Conservation (phyloP, 1,284 basidiomycete species). For the Fomitopsis palustris region DNA sequence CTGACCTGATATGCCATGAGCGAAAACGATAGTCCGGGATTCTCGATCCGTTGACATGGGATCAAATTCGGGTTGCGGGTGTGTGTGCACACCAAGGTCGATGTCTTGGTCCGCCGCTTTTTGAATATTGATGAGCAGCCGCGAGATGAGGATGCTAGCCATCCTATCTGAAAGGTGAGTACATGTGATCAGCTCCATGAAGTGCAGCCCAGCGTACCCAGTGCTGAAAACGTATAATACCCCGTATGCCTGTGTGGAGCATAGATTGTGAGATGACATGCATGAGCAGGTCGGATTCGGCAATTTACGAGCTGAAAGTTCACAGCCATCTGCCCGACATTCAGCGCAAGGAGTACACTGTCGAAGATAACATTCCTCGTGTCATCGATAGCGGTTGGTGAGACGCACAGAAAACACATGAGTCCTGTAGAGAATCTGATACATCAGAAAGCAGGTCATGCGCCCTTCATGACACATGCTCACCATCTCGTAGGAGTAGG, state of each 20-base stretch:
- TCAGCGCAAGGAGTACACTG: background rate
- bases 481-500: background rate
- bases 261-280: background rate
- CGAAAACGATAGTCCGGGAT: too few relatives aligned
- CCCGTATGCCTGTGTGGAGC: background rate
- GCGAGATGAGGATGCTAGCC: background rate
- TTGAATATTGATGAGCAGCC: background rate
- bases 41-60: too few relatives aligned
- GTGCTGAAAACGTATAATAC: background rate
- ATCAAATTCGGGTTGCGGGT: too few relatives aligned
- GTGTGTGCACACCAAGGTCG: too few relatives aligned
- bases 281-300: background rate
- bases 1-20: too few relatives aligned
- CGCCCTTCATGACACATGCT: background rate
- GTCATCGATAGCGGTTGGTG: too few relatives aligned
- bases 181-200: too few relatives aligned
- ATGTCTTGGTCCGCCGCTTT: background rate
- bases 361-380: too few relatives aligned
- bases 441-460: too few relatives aligned
- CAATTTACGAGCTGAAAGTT: background rate
- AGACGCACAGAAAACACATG: too few relatives aligned
- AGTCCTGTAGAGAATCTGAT: too few relatives aligned
- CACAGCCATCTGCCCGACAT: background rate
- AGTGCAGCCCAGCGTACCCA: too few relatives aligned
- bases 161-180: background rate